Conservation (phyloP, 2,329 filamentous ascomycete species). For the Myriosclerotinia scirpicola region DNA sequence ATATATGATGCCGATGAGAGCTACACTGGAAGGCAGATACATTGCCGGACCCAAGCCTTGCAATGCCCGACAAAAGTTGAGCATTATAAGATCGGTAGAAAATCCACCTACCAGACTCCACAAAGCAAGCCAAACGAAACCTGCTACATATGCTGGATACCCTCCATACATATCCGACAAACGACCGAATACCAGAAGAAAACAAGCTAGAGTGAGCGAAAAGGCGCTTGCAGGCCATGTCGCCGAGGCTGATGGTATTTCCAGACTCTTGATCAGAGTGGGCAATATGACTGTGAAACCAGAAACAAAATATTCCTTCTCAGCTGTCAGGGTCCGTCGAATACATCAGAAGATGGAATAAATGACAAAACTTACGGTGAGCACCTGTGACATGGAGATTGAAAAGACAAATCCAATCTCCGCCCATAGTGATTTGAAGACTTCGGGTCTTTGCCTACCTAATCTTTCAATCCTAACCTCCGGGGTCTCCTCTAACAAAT, state of each 20-base stretch:
- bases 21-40: conserved; percentile 67
- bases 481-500: conserved; percentile 36
- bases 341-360: not conserved
- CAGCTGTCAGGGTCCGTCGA: conserved; percentile 1
- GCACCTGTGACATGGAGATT: conserved; percentile 57
- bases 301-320: conserved; percentile 64
- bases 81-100: conserved; percentile 64
- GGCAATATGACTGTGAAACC: conserved; percentile 76
- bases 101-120: conserved; percentile 73
- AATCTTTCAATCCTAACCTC: conserved; percentile 51
- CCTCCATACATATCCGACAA: conserved; percentile 64
- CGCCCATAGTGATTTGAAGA: conserved; percentile 51
- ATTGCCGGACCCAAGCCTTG: conserved; percentile 74
- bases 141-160: conserved; percentile 58
- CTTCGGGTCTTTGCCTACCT: conserved; percentile 56
- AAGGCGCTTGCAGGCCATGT: conserved; percentile 66
- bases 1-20: conserved; percentile 64
- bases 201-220: conserved; percentile 54
- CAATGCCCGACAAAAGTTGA: conserved; percentile 71
- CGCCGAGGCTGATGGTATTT: conserved; percentile 60
- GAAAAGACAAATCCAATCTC: conserved; percentile 62
- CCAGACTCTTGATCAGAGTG: conserved; percentile 57
- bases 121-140: conserved; percentile 62
- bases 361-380: conserved; percentile 46
- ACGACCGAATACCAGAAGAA: conserved; percentile 64